These are phyloP conservation scores for Neopestalotiopsis clavispora DNA, from an alignment of 2,329 filamentous ascomycete genomes.

Conservation along the genomic window DNA sequence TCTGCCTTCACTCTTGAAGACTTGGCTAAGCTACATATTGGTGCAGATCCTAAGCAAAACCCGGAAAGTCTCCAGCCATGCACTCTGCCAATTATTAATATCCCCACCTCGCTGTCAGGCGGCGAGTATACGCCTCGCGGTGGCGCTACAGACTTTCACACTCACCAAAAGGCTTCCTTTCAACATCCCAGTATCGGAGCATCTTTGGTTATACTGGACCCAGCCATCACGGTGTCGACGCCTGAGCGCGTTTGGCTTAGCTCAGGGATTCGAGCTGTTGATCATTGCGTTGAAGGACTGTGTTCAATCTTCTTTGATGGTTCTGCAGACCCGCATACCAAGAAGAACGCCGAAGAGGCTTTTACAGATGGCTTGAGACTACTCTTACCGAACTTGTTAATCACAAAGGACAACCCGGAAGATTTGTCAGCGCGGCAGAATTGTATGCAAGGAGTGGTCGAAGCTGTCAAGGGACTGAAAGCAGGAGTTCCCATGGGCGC, in stretches of 20 bases:
- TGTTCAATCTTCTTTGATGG: neutral
- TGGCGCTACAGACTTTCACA: neutral
- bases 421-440: neutral
- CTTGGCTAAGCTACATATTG: neutral
- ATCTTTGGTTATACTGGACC: neutral
- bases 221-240: neutral
- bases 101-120: neutral
- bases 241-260: neutral
- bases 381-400: neutral
- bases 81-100: neutral
- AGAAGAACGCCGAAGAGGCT: neutral
- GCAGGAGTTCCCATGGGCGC: neutral
- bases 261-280: neutral
- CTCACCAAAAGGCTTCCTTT: constrained; percentile 4
- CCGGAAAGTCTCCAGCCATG: neutral
- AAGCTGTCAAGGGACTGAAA: neutral
- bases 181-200: neutral
- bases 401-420: neutral
- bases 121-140: neutral
- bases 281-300: neutral
- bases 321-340: neutral
- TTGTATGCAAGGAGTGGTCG: neutral
- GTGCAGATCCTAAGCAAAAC: neutral
- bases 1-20: neutral
- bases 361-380: neutral